A percentile compares a stretch with the other conserved stretches of the same genome.
phyloP scores from a whole-genome alignment of 768 basidiomycete genomes.

The Suillus luteus region DNA sequence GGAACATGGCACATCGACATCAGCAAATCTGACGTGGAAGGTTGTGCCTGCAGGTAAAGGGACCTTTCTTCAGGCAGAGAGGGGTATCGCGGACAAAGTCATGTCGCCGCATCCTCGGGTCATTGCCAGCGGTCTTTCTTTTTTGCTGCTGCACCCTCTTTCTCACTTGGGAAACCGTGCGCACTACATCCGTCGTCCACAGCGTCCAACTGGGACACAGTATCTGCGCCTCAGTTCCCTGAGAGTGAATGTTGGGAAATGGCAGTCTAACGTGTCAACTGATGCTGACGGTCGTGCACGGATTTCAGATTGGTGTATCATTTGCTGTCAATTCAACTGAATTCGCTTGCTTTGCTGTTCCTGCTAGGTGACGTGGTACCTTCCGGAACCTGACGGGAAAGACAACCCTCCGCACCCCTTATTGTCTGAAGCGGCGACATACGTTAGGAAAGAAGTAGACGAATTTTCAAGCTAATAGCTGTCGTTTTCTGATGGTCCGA shows the following conservation, averaged over 20 bases:
- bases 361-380: neutral
- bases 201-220: conserved; percentile 1
- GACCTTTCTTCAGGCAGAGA: neutral
- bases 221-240: neutral
- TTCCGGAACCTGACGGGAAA: conserved; percentile 1
- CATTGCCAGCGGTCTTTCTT: neutral
- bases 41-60: conserved; percentile 16
- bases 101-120: neutral
- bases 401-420: neutral
- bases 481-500: neutral
- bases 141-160: neutral
- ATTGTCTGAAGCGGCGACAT: neutral
- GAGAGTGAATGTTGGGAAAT: neutral
- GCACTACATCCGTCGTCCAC: neutral
- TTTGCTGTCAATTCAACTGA: neutral
- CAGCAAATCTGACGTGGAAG: neutral
- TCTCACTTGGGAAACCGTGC: neutral
- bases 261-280: conserved; percentile 11
- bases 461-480: neutral
- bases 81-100: neutral
- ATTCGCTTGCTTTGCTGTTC: neutral
- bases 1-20: conserved; percentile 24
- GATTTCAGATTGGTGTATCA: conserved; percentile 3
- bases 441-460: neutral
- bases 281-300: neutral